Conservation (phyloP, 106 monocot species). For the Triglochin maritima region DNA sequence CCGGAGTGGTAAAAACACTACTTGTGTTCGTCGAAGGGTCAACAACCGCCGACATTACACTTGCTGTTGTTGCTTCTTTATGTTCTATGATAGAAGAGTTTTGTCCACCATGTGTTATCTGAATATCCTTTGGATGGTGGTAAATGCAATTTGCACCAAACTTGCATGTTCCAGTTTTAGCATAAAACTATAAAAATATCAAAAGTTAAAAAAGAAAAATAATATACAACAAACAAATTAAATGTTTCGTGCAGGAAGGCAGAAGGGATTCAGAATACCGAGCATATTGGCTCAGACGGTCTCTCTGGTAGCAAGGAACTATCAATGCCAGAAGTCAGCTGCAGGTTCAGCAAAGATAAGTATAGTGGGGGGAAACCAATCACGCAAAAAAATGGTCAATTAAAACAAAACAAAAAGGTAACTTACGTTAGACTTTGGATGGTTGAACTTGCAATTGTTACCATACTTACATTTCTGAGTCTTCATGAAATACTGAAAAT, state of each 20-base stretch:
- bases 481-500: conserved; percentile 59
- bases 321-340: conserved; percentile 23
- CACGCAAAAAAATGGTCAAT: background rate
- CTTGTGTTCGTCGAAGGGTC: conserved; percentile 14
- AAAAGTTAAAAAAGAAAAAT: background rate
- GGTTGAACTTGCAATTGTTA: conserved; percentile 68
- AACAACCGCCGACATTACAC: conserved; percentile 4
- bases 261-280: conserved; percentile 18
- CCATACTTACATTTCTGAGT: conserved; percentile 79
- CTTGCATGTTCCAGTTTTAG: conserved; percentile 75
- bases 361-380: background rate
- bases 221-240: background rate
- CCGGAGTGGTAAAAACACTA: conserved; percentile 30
- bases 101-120: conserved; percentile 21
- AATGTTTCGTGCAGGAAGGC: background rate
- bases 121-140: conserved; percentile 85
- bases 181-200: conserved; percentile 44
- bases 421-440: conserved; percentile 40
- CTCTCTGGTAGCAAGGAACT: conserved; percentile 53
- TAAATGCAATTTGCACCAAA: conserved; percentile 84
- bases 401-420: background rate
- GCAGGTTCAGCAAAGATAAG: conserved; percentile 10
- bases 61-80: conserved; percentile 6
- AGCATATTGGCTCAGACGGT: conserved; percentile 62
- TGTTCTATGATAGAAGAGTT: conserved; percentile 10